Evolutionary conservation across 1,284 basidiomycete genomes (phyloP), one percentile per base, ranked within the genome.

Genomic region (Malassezia furfur): DNA sequence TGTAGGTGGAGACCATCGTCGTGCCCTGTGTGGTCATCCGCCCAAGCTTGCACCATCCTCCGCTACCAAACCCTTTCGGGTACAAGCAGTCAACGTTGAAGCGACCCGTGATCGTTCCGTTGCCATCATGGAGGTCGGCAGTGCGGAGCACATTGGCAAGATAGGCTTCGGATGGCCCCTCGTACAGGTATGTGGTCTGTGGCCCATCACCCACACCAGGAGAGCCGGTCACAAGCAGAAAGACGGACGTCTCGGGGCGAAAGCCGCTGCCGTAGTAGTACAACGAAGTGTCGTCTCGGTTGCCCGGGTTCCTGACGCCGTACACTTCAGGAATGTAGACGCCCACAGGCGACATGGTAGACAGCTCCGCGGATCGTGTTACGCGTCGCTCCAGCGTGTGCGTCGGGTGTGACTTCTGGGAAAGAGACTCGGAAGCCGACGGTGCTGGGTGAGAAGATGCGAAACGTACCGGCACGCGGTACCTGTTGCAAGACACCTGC

Each of bases 101-200:
- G 9, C n/a, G n/a, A 5, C 37, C 55, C 3, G 55, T 35, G 12
- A 37, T 21, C 9, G 46, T 21, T 10, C 34, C 37, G 14, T 43
- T 34, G 5, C 28, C 8, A n/a, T 40, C 37, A 12, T 36, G 30
- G 21, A 48, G 25, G 32, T 36, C 22, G n/a, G 28, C 45, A 5
- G 55, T 49, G 15, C 44, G 34, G 5, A 22, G 10, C 4, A 52
- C 8, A 19, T 49, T 45, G 12, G n/a, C 6, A 2, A 57, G 1
- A 12, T 52, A 31, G 7, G 44, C 30, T 22, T 41, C 31, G 2
- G 55, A 48, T 1, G 45, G 22, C 19, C 32, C 55, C 14, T 41
- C 32, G 41, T 48, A 57, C 35, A 52, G 39, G 34, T 52, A 57
- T 14, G 46, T 35, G n/a, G 55, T 57, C 32, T 44, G 31, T 0